A percentile compares a stretch with the other conserved stretches of the same genome.
Evolutionary conservation across 345 rosid species (phyloP).

Genomic region (Gossypioides kirkii): DNA sequence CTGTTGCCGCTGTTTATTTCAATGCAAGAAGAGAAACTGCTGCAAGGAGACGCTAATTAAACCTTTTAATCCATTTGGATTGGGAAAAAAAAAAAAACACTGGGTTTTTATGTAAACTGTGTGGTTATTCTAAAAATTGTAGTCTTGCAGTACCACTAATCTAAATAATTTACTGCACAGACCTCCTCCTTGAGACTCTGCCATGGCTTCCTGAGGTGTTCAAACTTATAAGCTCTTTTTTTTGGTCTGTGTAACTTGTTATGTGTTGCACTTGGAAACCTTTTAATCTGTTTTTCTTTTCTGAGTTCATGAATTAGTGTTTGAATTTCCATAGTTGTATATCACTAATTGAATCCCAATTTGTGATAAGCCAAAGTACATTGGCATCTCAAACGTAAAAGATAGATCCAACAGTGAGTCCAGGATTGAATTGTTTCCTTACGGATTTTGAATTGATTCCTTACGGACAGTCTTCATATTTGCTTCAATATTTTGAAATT

Average conservation of each 20-base stretch:
- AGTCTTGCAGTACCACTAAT: background rate
- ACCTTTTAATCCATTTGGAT: background rate
- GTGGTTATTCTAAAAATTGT: background rate
- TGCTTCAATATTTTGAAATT: too few relatives aligned
- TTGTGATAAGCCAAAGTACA: too few relatives aligned
- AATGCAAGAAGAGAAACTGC: slow-evolving; percentile 71
- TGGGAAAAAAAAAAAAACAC: background rate
- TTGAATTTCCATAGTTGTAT: too few relatives aligned
- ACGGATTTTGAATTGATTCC: too few relatives aligned
- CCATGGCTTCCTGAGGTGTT: background rate
- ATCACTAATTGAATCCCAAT: too few relatives aligned
- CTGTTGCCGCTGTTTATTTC: slow-evolving; percentile 73
- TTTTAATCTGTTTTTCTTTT: too few relatives aligned
- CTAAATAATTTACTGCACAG: background rate
- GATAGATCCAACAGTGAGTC: too few relatives aligned
- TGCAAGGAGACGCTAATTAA: slow-evolving; percentile 44
- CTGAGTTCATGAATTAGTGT: too few relatives aligned
- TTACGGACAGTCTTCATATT: too few relatives aligned
- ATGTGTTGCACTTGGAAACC: background rate
- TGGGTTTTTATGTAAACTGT: background rate
- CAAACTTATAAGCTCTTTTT: background rate
- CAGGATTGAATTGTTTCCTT: too few relatives aligned
- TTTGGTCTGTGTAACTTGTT: background rate
- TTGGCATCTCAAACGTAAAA: too few relatives aligned
- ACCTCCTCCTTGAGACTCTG: background rate